phyloP scores from a whole-genome alignment of 306 rosid species.

The Macrotyloma uniflorum region DNA sequence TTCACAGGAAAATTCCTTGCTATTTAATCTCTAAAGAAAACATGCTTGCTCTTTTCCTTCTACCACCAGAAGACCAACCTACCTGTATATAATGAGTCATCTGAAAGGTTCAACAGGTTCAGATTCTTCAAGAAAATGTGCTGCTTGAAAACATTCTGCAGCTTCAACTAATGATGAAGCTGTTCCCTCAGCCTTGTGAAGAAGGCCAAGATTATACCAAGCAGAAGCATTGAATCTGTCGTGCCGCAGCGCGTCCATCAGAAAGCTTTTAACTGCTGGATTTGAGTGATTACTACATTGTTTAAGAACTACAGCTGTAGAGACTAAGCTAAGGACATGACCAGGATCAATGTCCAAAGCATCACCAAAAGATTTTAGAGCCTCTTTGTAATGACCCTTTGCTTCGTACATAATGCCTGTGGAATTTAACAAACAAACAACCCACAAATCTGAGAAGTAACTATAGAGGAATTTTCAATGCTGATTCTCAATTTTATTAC shows the following conservation, averaged over 20 bases:
- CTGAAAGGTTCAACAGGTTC: slow-evolving; percentile 87
- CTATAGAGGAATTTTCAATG: not conserved
- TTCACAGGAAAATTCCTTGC: not conserved
- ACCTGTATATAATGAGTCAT: slow-evolving; percentile 36
- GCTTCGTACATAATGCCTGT: slow-evolving; percentile 70
- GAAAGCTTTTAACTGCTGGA: slow-evolving; percentile 56
- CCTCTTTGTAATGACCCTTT: slow-evolving; percentile 69
- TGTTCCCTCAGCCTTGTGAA: slow-evolving; percentile 57
- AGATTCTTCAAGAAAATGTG: slow-evolving; percentile 72
- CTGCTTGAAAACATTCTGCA: slow-evolving; percentile 79
- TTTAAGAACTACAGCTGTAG: slow-evolving; percentile 61
- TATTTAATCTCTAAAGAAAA: slow-evolving; percentile 18
- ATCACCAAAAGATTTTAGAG: slow-evolving; percentile 58
- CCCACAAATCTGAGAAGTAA: slow-evolving; percentile 13
- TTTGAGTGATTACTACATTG: slow-evolving; percentile 45
- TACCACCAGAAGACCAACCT: not conserved
- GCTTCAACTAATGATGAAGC: slow-evolving; percentile 65
- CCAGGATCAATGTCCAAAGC: slow-evolving; percentile 72
- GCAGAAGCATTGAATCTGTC: slow-evolving; percentile 71
- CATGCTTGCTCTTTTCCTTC: not conserved
- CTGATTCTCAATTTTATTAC: not conserved
- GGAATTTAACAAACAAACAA: slow-evolving; percentile 22
- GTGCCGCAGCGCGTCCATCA: slow-evolving; percentile 70
- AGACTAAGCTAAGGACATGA: slow-evolving; percentile 75
- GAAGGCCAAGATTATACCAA: slow-evolving; percentile 86